Conservation (phyloP, 164 flowering plant genomes). For the Amborella trichopoda region DNA sequence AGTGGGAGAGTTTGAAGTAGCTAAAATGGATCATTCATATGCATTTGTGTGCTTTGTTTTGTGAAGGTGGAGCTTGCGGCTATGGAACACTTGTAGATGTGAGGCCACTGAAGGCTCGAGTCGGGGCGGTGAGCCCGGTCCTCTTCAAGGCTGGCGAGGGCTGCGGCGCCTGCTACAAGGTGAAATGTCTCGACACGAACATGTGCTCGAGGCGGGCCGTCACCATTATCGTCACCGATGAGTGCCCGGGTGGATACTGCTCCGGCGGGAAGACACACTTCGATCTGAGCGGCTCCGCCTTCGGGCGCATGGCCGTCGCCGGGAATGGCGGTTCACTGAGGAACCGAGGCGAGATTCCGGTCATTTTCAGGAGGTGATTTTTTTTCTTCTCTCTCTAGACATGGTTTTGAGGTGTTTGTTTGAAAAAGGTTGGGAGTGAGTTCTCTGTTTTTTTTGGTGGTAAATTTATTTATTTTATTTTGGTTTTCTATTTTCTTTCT, state of each 20-base stretch:
- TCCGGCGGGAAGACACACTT: slow-evolving; percentile 52
- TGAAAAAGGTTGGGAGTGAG: too few species aligned
- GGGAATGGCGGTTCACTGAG: slow-evolving; percentile 52
- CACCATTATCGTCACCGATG: slow-evolving; percentile 80
- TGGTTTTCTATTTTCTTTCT: too few species aligned
- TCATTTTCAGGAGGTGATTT: slow-evolving; percentile 58
- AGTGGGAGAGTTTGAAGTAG: too few species aligned
- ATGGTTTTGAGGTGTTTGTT: too few species aligned
- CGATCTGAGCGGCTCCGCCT: slow-evolving; percentile 94
- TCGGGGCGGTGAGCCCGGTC: slow-evolving; percentile 86
- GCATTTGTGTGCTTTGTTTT: slow-evolving; percentile 1
- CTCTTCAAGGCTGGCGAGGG: slow-evolving; percentile 82
- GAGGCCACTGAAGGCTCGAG: slow-evolving; percentile 63
- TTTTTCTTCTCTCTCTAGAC: not conserved
- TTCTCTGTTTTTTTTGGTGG: too few species aligned
- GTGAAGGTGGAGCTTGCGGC: slow-evolving; percentile 94
- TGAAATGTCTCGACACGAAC: slow-evolving; percentile 52
- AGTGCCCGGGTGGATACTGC: slow-evolving; percentile 86
- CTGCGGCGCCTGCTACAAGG: slow-evolving; percentile 95
- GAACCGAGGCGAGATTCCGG: slow-evolving; percentile 67
- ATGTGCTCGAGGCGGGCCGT: slow-evolving; percentile 83
- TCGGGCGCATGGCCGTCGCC: slow-evolving; percentile 71
- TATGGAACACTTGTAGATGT: slow-evolving; percentile 90
- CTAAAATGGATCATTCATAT: too few species aligned
- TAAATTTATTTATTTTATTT: too few species aligned